A percentile compares a stretch with the other conserved stretches of the same genome.
Conservation (phyloP, 495 filamentous ascomycete genomes). For the Parmelia sp. region DNA sequence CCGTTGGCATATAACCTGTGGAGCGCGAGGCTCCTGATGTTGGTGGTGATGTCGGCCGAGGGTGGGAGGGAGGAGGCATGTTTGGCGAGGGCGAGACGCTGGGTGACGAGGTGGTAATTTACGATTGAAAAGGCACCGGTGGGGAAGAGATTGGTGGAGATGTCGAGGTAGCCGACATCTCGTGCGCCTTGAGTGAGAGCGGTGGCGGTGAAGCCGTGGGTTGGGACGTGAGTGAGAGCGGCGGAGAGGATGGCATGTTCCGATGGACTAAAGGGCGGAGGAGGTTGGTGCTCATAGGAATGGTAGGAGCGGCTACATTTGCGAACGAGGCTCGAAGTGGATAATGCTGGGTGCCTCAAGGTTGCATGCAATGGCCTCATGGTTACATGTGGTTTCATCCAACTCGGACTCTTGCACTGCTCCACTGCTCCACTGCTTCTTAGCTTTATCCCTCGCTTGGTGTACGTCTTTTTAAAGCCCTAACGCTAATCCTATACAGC, state of each 20-base stretch:
- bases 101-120: conserved; percentile 68
- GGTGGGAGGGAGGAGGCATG: conserved; percentile 28
- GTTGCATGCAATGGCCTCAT: background rate
- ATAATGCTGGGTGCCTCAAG: background rate
- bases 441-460: background rate
- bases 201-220: conserved; percentile 69
- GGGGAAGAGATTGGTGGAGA: conserved; percentile 75
- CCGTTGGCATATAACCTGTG: conserved; percentile 67
- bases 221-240: conserved; percentile 69
- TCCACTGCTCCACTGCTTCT: background rate
- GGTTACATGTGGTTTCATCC: background rate
- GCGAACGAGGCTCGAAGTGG: background rate
- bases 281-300: conserved; percentile 57
- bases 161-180: conserved; percentile 78
- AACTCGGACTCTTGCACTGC: background rate
- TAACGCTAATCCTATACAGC: background rate
- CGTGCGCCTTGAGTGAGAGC: conserved; percentile 71
- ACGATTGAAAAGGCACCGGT: conserved; percentile 75
- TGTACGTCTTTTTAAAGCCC: background rate
- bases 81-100: conserved; percentile 51
- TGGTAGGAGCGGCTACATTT: conserved; percentile 53
- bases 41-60: conserved; percentile 41
- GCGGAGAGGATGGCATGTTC: conserved; percentile 76
- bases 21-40: conserved; percentile 59
- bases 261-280: conserved; percentile 59